phyloP scores from a whole-genome alignment of 2,329 filamentous ascomycete genomes.

The Orbilia ellipsospora region DNA sequence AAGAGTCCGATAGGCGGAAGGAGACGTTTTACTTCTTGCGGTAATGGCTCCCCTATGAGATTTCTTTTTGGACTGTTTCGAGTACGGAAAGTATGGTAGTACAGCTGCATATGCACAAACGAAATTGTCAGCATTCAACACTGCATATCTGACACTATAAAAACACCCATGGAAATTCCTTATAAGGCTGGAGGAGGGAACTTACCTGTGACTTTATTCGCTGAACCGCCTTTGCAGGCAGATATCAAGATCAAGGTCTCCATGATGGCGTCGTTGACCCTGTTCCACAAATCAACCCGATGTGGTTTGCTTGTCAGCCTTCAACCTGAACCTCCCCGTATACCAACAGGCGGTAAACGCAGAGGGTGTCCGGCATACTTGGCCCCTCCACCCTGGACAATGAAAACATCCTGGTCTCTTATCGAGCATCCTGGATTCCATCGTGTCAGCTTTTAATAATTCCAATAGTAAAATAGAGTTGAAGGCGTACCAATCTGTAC shows the following conservation, averaged over 20 bases:
- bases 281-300: slow-evolving; percentile 60
- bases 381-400: slow-evolving; percentile 94
- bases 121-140: slow-evolving; percentile 21
- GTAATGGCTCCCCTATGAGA: slow-evolving; percentile 95
- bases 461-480: background rate
- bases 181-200: slow-evolving; percentile 57
- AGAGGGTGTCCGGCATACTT: slow-evolving; percentile 64
- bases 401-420: slow-evolving; percentile 98
- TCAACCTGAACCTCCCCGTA: slow-evolving; percentile 40
- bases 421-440: slow-evolving; percentile 69
- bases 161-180: background rate
- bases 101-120: slow-evolving; percentile 70
- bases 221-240: slow-evolving; percentile 96
- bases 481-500: slow-evolving; percentile 70
- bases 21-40: slow-evolving; percentile 72
- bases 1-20: background rate
- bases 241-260: slow-evolving; percentile 99
- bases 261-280: slow-evolving; percentile 98
- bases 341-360: slow-evolving; percentile 34
- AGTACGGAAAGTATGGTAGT: slow-evolving; percentile 97
- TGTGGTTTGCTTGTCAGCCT: slow-evolving; percentile 54
- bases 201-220: slow-evolving; percentile 94
- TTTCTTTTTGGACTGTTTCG: slow-evolving; percentile 99
- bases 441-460: background rate
- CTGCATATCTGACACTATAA: slow-evolving; percentile 32